A percentile compares a stretch with the other conserved stretches of the same genome.
These are phyloP conservation scores for Umbelopsis sp. DNA, from an alignment of 192 early-diverging fungal genomes.

Conservation along the genomic window DNA sequence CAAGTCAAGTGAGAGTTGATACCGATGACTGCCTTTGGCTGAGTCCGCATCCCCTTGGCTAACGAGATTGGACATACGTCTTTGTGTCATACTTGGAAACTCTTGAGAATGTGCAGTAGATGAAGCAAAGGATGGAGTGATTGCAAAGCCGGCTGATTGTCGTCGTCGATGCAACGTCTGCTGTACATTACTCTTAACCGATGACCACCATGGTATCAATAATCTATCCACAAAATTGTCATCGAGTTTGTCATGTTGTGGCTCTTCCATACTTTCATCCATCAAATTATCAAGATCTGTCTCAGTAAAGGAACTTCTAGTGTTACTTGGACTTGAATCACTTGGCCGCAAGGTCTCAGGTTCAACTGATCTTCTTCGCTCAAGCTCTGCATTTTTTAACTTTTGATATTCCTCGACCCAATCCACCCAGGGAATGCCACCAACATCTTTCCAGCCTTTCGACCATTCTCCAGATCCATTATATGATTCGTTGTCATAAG, in stretches of 20 bases:
- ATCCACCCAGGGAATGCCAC: constrained; percentile 40
- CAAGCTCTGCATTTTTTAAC: constrained; percentile 26
- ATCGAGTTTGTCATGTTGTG: background rate
- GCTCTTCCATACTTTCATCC: background rate
- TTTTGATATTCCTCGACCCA: constrained; percentile 40
- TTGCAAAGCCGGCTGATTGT: background rate
- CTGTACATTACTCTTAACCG: constrained; percentile 4
- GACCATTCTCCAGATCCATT: constrained; percentile 8
- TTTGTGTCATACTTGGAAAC: constrained; percentile 18
- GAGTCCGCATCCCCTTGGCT: constrained; percentile 4
- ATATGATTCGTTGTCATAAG: background rate
- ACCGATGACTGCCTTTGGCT: constrained; percentile 1
- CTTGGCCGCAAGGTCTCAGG: background rate
- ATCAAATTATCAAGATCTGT: background rate
- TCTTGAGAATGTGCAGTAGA: background rate
- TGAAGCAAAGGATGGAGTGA: background rate
- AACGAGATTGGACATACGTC: constrained; percentile 7
- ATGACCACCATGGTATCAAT: constrained; percentile 15
- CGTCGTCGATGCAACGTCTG: background rate
- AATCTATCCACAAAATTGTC: constrained; percentile 4
- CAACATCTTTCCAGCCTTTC: constrained; percentile 5
- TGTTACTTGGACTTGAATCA: background rate
- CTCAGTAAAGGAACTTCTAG: background rate
- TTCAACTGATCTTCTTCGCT: constrained; percentile 8
- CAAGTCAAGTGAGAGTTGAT: constrained; percentile 9